phyloP scores from a whole-genome alignment of 2,329 filamentous ascomycete species.

The Rosellinia necatrix region DNA sequence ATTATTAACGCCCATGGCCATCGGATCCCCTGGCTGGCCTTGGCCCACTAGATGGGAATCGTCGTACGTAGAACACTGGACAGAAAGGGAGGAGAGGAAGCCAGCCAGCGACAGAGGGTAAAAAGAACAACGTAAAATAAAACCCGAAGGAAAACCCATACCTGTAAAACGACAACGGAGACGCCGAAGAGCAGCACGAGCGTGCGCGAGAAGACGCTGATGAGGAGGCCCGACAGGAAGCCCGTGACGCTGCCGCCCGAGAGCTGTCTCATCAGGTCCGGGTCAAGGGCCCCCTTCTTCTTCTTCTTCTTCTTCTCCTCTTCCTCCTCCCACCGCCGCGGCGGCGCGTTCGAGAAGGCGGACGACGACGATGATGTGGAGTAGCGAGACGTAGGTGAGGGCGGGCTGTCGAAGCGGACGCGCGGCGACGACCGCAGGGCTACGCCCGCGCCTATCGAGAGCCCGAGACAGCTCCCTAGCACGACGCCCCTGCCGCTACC shows the following conservation, averaged over 20 bases:
- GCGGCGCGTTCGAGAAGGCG: slow-evolving; percentile 22
- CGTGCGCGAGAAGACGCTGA: slow-evolving; percentile 73
- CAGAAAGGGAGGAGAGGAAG: no score
- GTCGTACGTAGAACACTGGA: no score
- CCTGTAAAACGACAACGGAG: slow-evolving; percentile 66
- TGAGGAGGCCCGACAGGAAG: slow-evolving; percentile 65
- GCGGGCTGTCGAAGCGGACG: slow-evolving; percentile 28
- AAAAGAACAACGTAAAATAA: background rate
- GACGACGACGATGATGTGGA: slow-evolving; percentile 27
- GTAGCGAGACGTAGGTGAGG: background rate
- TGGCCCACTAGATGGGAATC: no score
- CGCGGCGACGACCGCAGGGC: slow-evolving; percentile 27
- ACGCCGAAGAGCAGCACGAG: slow-evolving; percentile 70
- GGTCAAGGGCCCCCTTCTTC: slow-evolving; percentile 32
- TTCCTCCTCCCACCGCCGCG: no score
- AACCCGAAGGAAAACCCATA: slow-evolving; percentile 37
- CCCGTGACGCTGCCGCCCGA: slow-evolving; percentile 61
- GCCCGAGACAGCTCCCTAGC: slow-evolving; percentile 41
- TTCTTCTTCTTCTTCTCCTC: slow-evolving; percentile 19
- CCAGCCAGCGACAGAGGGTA: background rate
- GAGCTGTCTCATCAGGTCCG: slow-evolving; percentile 52
- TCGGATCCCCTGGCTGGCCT: no score
- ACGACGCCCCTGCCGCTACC: background rate
- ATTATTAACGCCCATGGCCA: background rate
- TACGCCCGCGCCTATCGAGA: slow-evolving; percentile 42